Conservation (phyloP, 768 basidiomycete genomes). For the Collybia sordida region DNA sequence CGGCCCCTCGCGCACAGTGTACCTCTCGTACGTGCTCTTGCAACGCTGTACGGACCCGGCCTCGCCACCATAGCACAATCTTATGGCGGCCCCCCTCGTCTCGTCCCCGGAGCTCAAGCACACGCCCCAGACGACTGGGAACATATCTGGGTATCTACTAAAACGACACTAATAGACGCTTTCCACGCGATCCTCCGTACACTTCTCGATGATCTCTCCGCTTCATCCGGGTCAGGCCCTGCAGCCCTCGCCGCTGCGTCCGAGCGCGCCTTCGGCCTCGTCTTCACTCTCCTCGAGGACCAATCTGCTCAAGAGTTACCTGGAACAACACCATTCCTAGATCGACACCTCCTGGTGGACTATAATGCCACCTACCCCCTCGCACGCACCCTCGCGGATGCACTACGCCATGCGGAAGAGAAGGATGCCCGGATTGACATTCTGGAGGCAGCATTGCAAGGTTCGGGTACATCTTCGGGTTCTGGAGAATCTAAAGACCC, state of each 20-base stretch:
- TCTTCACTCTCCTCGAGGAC: slow-evolving; percentile 59
- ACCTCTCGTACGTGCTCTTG: slow-evolving; percentile 55
- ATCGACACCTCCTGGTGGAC: slow-evolving; percentile 66
- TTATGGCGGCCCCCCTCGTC: slow-evolving; percentile 55
- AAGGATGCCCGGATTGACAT: slow-evolving; percentile 60
- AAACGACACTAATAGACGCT: slow-evolving; percentile 67
- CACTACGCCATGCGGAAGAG: slow-evolving; percentile 42
- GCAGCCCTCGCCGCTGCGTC: slow-evolving; percentile 31
- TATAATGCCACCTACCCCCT: slow-evolving; percentile 71
- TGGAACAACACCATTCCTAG: slow-evolving; percentile 50
- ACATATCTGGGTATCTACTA: slow-evolving; percentile 67
- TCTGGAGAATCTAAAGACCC: slow-evolving; percentile 32
- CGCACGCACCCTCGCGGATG: slow-evolving; percentile 44
- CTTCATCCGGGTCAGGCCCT: slow-evolving; percentile 40
- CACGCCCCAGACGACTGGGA: slow-evolving; percentile 64
- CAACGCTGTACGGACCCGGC: slow-evolving; percentile 58
- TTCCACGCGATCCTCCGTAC: slow-evolving; percentile 60
- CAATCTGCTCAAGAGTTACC: slow-evolving; percentile 31
- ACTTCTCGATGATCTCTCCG: slow-evolving; percentile 48
- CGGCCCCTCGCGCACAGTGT: slow-evolving; percentile 53
- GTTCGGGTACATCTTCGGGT: slow-evolving; percentile 35
- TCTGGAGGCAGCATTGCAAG: slow-evolving; percentile 51
- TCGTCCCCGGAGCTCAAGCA: slow-evolving; percentile 20
- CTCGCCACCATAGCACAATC: slow-evolving; percentile 53
- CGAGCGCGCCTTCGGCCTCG: slow-evolving; percentile 54